Base-by-base conservation (phyloP, 257 asterid genomes). In the Gynochthodes officinalis region DNA sequence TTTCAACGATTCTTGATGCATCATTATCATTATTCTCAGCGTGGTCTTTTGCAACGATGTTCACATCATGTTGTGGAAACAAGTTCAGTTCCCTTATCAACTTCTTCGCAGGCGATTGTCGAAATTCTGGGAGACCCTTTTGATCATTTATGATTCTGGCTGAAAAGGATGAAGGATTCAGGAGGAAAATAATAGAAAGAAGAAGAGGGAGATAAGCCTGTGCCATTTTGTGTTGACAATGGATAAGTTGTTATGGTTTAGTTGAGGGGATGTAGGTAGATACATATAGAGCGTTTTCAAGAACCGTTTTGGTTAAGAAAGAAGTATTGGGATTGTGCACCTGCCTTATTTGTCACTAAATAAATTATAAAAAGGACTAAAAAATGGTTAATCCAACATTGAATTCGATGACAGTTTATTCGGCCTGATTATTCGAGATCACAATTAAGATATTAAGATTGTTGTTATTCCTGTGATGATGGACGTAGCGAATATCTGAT, bases 1-100 rank as follows among this genome's bases (percentile, higher is more conserved):
- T 92, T 55, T 92, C 97, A 27, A 85, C 85, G 15, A 92, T 81
- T 40, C 52, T 32, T 1, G 89, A 78, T 5, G 74, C 82, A 35
- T 35, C 28, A 16, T 28, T 32, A 7, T 11, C 0, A 30, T 6
- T 16, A 18, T 50, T 11, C 27, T 1, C 50, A 1, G 68, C 78
- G 5, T 55, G 43, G 23, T 44, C 69, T 15, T 23, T 43, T 5
- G 46, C 68, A 27, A 46, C 73, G 27, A 69, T 69, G 50, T 69
- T 69, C 6, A 35, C 50, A 1, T 52, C 73, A 1, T 10, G 50
- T 16, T 52, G 18, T 25, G 73, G 64, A 52, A 40, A 52, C 49
- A 69, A 55, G 39, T 52, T 69, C 21, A 69, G 21, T 42, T n/a
- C 63, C n/a, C 73, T 69, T 1, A 69, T 69, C 50, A 69, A 18